Evolutionary conservation across 306 rosid genomes (phyloP).

Genomic region (Biancaea sappan): DNA sequence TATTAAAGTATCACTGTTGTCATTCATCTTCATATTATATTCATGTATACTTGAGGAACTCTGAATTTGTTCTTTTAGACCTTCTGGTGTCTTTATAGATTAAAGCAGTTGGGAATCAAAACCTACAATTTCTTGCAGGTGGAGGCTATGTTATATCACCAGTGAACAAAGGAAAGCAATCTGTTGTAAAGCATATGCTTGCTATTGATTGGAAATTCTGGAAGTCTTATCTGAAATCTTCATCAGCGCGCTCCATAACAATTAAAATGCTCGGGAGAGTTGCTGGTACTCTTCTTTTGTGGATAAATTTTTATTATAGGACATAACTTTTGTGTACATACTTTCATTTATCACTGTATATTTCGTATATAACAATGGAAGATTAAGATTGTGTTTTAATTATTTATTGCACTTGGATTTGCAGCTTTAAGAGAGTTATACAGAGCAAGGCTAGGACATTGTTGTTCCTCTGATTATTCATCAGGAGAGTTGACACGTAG

Average conservation of each 20-base stretch:
- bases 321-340: slow-evolving; percentile 3
- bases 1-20: slow-evolving; percentile 20
- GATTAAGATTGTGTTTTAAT: slow-evolving; percentile 27
- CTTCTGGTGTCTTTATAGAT: slow-evolving; percentile 2
- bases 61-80: slow-evolving; percentile 1
- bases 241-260: slow-evolving; percentile 81
- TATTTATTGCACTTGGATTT: slow-evolving; percentile 37
- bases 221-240: slow-evolving; percentile 77
- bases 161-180: slow-evolving; percentile 74
- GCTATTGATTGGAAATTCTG: slow-evolving; percentile 96
- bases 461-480: slow-evolving; percentile 53
- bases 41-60: slow-evolving; percentile 9
- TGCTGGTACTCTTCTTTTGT: slow-evolving; percentile 61
- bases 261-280: slow-evolving; percentile 90
- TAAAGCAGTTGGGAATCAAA: slow-evolving; percentile 37
- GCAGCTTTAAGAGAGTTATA: slow-evolving; percentile 85
- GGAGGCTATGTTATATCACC: slow-evolving; percentile 94
- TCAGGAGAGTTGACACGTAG: slow-evolving; percentile 56
- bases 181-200: slow-evolving; percentile 96
- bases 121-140: slow-evolving; percentile 56
- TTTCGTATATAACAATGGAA: slow-evolving; percentile 2
- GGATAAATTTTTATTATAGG: slow-evolving; percentile 18
- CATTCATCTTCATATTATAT: slow-evolving; percentile 31
- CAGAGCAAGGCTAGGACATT: slow-evolving; percentile 56
- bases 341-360: slow-evolving; percentile 25